Base-by-base conservation (phyloP, 2,329 filamentous ascomycete genomes). In the Dactylellina haptotyla region DNA sequence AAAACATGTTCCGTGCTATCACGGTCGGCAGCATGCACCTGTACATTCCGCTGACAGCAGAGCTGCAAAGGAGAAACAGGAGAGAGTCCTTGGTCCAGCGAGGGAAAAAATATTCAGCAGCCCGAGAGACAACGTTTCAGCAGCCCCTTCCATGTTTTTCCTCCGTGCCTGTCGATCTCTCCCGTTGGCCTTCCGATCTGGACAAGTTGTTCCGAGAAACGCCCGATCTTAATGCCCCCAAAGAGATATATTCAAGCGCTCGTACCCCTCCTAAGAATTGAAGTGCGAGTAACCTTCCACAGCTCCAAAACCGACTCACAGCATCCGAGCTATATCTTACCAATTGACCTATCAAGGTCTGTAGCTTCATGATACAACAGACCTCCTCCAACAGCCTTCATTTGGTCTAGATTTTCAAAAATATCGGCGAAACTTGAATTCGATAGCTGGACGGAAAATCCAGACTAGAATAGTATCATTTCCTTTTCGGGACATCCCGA, bases 201-300 rank as follows among this genome's bases (percentile, higher is more conserved):
- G 26, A 39, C 12, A 56, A n/a, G 4, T 46, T 62, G 56, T 62
- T 69, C 56, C 56, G 39, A 69, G 56, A 69, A 50, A 54, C 64
- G 64, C 64, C 64, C 34, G 23, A 43, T 57, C 34, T 28, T 26
- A 37, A 12, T 16, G 26, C 2, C 8, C 12, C 23, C 9, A 48
- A 1, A 26, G 20, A n/a, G 2, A 41, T 41, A 32, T 25, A 28
- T 18, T 1, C 20, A 12, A 37, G 51, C 9, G 18, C 10, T 18
- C 10, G 20, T 26, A 32, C 30, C 30, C 9, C 30, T 5, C 6
- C 30, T 51, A 32, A 12, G 18, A 37, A 2, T 8, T 6, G 10
- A 37, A 9, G 50, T 23, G 23, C 28, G 5, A 23, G 23, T 37
- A 37, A 39, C 4, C 16, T 23, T 28, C 28, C 14, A 16, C 26